Evolutionary conservation across 257 asterid genomes (phyloP).

Genomic region (Solanum gracilifrons): DNA sequence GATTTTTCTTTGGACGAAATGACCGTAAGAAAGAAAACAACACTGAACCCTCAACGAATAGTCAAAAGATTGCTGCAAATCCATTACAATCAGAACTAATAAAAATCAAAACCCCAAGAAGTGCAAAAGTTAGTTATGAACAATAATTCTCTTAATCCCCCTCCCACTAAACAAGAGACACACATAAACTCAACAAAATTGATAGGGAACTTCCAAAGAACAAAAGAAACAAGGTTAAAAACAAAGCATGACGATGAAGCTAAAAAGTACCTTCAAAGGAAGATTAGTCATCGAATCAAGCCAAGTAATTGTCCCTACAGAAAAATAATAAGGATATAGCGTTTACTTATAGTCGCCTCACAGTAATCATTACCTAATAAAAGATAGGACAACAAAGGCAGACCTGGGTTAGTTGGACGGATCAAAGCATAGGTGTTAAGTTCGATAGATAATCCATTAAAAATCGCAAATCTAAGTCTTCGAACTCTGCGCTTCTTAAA

Average conservation of each 20-base stretch:
- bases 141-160: background rate
- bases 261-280: slow-evolving; percentile 57
- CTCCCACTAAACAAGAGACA: background rate
- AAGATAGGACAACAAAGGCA: slow-evolving; percentile 1
- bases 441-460: slow-evolving; percentile 61
- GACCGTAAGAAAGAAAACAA: background rate
- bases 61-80: background rate
- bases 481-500: slow-evolving; percentile 91
- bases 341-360: background rate
- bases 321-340: background rate
- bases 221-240: background rate
- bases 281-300: slow-evolving; percentile 84
- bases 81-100: background rate
- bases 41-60: background rate
- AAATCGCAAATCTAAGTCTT: slow-evolving; percentile 58
- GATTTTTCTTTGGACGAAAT: background rate
- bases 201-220: background rate
- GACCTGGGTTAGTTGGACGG: slow-evolving; percentile 93
- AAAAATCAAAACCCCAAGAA: background rate
- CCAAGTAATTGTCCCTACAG: slow-evolving; percentile 78
- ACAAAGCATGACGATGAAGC: background rate
- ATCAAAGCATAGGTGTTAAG: slow-evolving; percentile 79
- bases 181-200: background rate
- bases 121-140: background rate
- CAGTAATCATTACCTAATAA: background rate